Evolutionary conservation across 2,329 filamentous ascomycete genomes (phyloP), one percentile per base, ranked within the genome.

Genomic region (Pseudopyricularia cyperi): DNA sequence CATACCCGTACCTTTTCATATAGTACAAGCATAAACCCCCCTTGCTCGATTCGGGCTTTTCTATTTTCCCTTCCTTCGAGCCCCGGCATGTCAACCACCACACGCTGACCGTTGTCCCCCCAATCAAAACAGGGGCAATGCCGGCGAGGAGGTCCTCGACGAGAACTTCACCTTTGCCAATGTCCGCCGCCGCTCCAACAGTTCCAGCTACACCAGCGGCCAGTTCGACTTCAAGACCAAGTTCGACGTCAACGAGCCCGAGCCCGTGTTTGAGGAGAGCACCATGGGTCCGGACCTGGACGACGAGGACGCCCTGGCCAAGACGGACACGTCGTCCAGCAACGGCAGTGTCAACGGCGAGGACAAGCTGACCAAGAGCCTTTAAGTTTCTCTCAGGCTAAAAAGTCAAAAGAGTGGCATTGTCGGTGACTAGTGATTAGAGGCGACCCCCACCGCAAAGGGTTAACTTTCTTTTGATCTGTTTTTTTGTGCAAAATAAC

Each of bases 181-280:
- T 61, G 74, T 86, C 53, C 89, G 91, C 57, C 93, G 91, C 66
- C 89, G 88, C 67, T 94, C 88, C 70, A 97, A 97, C 74, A 91
- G 86, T 66, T 90, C 84, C 71, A 82, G 77, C 62, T 77, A 85
- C 60, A 82, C 80, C 52, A 77, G 81, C 62, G 75, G 81, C 61
- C 72, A 88, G 60, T 77, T 79, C 55, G 81, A 90, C 66, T 88
- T 95, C 73, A 94, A 93, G 78, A 95, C 90, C 70, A 98, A 98
- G 73, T 97, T 96, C 66, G 93, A 98, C 70, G 75, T 87, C 60
- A 77, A 89, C 65, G 93, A 97, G 61, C 76, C 80, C 17, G 91
- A 97, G 63, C 90, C 89, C 39, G 87, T 95, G 63, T 95, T 95
- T 59, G 89, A 97, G 67, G 90, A 96, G 69, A 78, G 80, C 52